Percentiles rank a stretch among this genome's conserved stretches.
Evolutionary conservation across 2,329 filamentous ascomycete species (phyloP).

Genomic region (Sphaceloma murrayae): DNA sequence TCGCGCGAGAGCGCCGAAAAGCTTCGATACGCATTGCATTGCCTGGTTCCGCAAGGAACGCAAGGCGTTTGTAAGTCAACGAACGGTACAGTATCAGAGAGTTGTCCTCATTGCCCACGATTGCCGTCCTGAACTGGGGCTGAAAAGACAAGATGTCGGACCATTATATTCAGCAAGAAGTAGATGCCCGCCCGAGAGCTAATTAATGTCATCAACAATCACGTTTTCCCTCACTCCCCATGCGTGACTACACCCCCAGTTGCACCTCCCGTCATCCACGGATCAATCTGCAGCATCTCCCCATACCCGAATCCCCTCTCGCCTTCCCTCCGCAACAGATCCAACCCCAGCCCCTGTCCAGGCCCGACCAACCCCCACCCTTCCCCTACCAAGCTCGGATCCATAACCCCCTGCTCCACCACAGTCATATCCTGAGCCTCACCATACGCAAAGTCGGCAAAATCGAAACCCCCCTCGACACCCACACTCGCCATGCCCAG

Average conservation of each 20-base stretch:
- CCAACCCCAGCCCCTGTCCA: neutral
- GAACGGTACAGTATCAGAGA: too few species aligned
- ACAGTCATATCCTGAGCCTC: neutral
- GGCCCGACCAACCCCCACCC: slow-evolving; percentile 1
- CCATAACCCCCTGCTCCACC: neutral
- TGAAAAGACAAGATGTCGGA: too few species aligned
- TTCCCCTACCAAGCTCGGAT: slow-evolving; percentile 7
- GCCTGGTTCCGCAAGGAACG: too few species aligned
- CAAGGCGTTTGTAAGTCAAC: too few species aligned
- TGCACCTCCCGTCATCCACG: neutral
- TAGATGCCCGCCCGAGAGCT: too few species aligned
- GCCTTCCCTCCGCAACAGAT: neutral
- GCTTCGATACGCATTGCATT: too few species aligned
- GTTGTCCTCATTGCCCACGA: neutral
- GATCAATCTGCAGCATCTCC: neutral
- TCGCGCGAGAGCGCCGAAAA: too few species aligned
- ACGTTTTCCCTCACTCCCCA: too few species aligned
- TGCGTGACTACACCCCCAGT: too few species aligned
- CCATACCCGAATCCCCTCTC: neutral
- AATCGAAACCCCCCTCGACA: neutral
- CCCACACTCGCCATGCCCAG: neutral
- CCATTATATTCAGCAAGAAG: too few species aligned
- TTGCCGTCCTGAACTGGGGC: too few species aligned
- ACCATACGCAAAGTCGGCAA: slow-evolving; percentile 10
- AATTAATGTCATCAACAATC: too few species aligned